Percentiles rank a stretch among this genome's conserved stretches.
These are phyloP conservation scores for Phialocephala subalpina DNA, from an alignment of 2,329 filamentous ascomycete species.

Conservation along the genomic window DNA sequence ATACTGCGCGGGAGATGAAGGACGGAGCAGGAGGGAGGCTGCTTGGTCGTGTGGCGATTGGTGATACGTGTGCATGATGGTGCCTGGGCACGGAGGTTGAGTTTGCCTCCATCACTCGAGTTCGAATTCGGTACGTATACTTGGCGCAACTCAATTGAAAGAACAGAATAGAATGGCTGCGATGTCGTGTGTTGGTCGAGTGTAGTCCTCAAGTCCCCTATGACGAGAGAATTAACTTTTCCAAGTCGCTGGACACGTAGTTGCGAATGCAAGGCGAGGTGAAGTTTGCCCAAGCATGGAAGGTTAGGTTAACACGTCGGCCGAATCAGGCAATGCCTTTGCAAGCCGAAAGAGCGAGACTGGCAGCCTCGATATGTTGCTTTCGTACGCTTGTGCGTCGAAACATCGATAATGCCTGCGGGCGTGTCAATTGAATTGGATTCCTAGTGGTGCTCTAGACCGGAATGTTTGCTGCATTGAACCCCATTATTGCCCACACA, in stretches of 20 bases:
- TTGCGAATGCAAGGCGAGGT: constrained; percentile 4
- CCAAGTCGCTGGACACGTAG: constrained; percentile 9
- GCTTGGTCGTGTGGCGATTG: constrained; percentile 14
- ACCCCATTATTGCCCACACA: constrained; percentile 6
- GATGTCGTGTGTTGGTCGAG: not conserved
- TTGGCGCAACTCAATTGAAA: constrained; percentile 21
- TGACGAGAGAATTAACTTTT: not conserved
- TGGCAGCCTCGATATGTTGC: constrained; percentile 2
- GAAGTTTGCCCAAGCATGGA: constrained; percentile 10
- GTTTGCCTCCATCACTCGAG: constrained; percentile 9
- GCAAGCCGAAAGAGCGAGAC: not conserved
- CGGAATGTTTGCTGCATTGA: constrained; percentile 9
- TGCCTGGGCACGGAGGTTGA: not conserved
- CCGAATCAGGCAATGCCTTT: constrained; percentile 17
- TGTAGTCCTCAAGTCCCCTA: not conserved
- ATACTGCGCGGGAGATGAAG: constrained; percentile 17
- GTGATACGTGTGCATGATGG: constrained; percentile 21
- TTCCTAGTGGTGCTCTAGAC: not conserved
- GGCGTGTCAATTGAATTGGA: constrained; percentile 8
- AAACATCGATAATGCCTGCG: constrained; percentile 9
- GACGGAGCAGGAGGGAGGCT: constrained; percentile 1
- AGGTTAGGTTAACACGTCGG: constrained; percentile 6
- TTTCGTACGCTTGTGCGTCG: not conserved
- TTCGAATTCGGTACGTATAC: constrained; percentile 1
- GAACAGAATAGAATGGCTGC: not conserved